Conservation (phyloP, 108 stramenopile genomes). For the Nitzschia inconspicua region DNA sequence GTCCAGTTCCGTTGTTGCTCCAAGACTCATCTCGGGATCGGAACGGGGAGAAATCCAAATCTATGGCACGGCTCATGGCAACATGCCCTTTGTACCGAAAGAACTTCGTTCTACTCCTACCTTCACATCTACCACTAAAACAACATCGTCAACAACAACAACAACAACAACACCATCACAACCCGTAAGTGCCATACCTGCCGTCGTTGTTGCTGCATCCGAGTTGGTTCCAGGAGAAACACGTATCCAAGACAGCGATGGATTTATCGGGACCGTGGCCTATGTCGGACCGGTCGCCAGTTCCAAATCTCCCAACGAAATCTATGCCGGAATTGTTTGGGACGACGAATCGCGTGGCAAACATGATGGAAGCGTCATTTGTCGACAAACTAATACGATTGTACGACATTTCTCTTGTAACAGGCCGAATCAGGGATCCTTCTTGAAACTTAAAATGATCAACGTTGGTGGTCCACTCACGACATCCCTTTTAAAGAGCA, state of each 20-base stretch:
- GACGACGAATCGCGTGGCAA: slow-evolving; percentile 83
- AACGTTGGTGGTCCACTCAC: slow-evolving; percentile 61
- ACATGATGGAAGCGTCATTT: slow-evolving; percentile 85
- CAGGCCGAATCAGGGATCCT: slow-evolving; percentile 62
- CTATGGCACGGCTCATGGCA: too few species aligned
- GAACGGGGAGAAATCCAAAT: slow-evolving; percentile 34
- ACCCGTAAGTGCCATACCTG: too few species aligned
- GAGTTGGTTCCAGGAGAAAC: slow-evolving; percentile 35
- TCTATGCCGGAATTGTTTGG: slow-evolving; percentile 86
- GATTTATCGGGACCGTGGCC: slow-evolving; percentile 81
- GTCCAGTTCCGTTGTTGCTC: too few species aligned
- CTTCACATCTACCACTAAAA: too few species aligned
- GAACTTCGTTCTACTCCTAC: too few species aligned
- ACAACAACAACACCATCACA: too few species aligned
- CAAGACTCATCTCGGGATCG: slow-evolving; percentile 30
- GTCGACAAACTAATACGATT: slow-evolving; percentile 60
- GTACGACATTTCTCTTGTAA: slow-evolving; percentile 76
- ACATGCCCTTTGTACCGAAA: too few species aligned
- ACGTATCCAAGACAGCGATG: slow-evolving; percentile 74
- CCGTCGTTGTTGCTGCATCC: not conserved
- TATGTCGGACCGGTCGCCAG: slow-evolving; percentile 86
- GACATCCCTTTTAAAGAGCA: slow-evolving; percentile 37
- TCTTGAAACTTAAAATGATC: slow-evolving; percentile 53
- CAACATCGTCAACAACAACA: too few species aligned
- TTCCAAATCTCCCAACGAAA: slow-evolving; percentile 71